Evolutionary conservation across 2,329 filamentous ascomycete species (phyloP).

Genomic region (Simplicillium aogashimaense): DNA sequence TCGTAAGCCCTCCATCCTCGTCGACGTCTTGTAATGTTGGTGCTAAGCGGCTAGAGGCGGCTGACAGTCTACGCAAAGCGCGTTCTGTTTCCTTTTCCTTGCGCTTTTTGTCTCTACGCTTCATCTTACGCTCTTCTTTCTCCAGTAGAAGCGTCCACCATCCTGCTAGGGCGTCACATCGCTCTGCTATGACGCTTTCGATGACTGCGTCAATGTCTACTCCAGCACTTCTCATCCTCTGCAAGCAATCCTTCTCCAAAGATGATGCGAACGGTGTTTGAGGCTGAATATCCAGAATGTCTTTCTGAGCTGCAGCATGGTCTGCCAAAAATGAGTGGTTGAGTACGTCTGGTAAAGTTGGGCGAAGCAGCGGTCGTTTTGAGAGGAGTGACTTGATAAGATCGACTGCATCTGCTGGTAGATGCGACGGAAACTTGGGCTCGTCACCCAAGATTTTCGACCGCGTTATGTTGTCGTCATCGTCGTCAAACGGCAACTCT

Average conservation of each 20-base stretch:
- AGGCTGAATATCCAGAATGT: slow-evolving; percentile 73
- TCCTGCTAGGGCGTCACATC: slow-evolving; percentile 81
- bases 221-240: slow-evolving; percentile 87
- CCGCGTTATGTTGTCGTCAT: slow-evolving; percentile 83
- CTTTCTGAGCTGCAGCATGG: slow-evolving; percentile 78
- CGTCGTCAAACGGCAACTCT: slow-evolving; percentile 91
- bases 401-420: slow-evolving; percentile 67
- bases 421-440: slow-evolving; percentile 70
- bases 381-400: slow-evolving; percentile 76
- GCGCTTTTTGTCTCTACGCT: slow-evolving; percentile 68
- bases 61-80: slow-evolving; percentile 72
- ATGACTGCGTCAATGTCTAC: slow-evolving; percentile 92
- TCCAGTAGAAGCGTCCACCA: slow-evolving; percentile 96
- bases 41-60: slow-evolving; percentile 76
- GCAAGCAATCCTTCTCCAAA: slow-evolving; percentile 81
- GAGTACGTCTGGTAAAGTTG: slow-evolving; percentile 74
- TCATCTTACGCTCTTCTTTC: slow-evolving; percentile 85
- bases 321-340: slow-evolving; percentile 81
- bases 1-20: slow-evolving; percentile 54
- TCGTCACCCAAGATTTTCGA: slow-evolving; percentile 77
- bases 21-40: slow-evolving; percentile 69
- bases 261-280: slow-evolving; percentile 75
- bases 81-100: slow-evolving; percentile 78
- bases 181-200: slow-evolving; percentile 82
- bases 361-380: slow-evolving; percentile 77